phyloP scores from a whole-genome alignment of 768 basidiomycete species.

The Suillus tomentosus region DNA sequence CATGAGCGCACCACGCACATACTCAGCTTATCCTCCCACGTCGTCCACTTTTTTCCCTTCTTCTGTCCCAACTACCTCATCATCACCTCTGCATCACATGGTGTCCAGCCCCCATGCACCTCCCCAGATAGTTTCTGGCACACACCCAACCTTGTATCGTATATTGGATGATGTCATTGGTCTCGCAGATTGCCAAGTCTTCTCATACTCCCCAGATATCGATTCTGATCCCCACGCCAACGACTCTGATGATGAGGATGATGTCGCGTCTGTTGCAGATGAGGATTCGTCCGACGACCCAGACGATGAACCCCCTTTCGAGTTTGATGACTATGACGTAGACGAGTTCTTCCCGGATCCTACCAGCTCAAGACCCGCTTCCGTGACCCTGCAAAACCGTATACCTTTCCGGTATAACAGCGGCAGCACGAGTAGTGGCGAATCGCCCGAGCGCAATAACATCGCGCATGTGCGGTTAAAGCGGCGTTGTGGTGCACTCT shows the following conservation, averaged over 20 bases:
- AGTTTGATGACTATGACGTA: constrained; percentile 80
- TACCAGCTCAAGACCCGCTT: constrained; percentile 16
- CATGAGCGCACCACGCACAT: constrained; percentile 71
- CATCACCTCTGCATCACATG: constrained; percentile 62
- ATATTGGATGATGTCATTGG: constrained; percentile 90
- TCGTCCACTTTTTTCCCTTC: constrained; percentile 74
- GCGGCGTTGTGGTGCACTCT: constrained; percentile 69
- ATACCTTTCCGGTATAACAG: constrained; percentile 32
- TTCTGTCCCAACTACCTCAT: constrained; percentile 65
- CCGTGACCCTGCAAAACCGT: constrained; percentile 19
- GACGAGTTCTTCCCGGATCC: constrained; percentile 45
- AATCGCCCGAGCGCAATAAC: constrained; percentile 36
- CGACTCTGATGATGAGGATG: constrained; percentile 79
- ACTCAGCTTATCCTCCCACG: constrained; percentile 84
- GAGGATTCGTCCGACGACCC: constrained; percentile 72
- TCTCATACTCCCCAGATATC: constrained; percentile 89
- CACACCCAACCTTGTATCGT: constrained; percentile 86
- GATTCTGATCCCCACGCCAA: constrained; percentile 93
- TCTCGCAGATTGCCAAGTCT: constrained; percentile 92
- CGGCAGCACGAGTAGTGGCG: constrained; percentile 37
- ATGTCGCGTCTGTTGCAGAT: constrained; percentile 63
- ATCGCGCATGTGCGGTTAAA: constrained; percentile 51
- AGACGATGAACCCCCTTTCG: constrained; percentile 73
- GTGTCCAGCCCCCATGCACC: constrained; percentile 67
- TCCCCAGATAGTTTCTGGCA: constrained; percentile 74